A percentile compares a stretch with the other conserved stretches of the same genome.
Evolutionary conservation across 805 yeast genomes (phyloP).

Genomic region (Saturnispora hagleri): DNA sequence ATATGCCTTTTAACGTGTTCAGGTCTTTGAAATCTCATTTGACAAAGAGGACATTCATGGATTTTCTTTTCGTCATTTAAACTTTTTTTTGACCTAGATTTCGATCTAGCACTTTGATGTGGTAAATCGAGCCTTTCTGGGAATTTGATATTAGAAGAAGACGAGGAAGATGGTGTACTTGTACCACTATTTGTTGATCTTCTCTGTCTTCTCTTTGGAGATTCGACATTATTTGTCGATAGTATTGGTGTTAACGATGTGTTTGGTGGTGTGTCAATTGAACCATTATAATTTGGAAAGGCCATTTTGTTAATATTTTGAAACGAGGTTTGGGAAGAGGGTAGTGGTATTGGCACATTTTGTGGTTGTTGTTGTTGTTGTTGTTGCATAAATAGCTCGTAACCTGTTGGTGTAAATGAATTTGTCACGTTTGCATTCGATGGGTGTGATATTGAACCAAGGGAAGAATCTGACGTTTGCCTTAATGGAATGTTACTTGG

Average conservation of each 20-base stretch:
- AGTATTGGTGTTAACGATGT: not conserved
- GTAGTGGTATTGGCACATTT: not conserved
- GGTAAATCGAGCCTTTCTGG: constrained; percentile 27
- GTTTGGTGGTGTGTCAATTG: constrained; percentile 7
- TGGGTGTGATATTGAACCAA: not conserved
- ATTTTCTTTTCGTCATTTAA: constrained; percentile 40
- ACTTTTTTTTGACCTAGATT: constrained; percentile 24
- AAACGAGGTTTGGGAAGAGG: not conserved
- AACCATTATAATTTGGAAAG: not conserved
- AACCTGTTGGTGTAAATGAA: not conserved
- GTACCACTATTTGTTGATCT: constrained; percentile 3
- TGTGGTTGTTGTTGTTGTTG: not conserved
- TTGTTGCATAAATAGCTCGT: not conserved
- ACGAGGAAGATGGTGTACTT: constrained; percentile 6
- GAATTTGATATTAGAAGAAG: constrained; percentile 15
- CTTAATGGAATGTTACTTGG: not conserved
- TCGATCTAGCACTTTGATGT: constrained; percentile 27
- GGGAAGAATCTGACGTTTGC: constrained; percentile 1
- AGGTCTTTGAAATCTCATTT: constrained; percentile 54
- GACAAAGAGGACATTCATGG: constrained; percentile 59
- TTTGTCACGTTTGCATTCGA: not conserved
- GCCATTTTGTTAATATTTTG: not conserved
- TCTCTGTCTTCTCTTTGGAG: constrained; percentile 1
- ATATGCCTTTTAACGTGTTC: constrained; percentile 63
- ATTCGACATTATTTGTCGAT: not conserved